Percentiles rank a stretch among this genome's conserved stretches.
phyloP scores from a whole-genome alignment of 2,329 filamentous ascomycete species.

The Ophiocordyceps camponoti-rufipedis region DNA sequence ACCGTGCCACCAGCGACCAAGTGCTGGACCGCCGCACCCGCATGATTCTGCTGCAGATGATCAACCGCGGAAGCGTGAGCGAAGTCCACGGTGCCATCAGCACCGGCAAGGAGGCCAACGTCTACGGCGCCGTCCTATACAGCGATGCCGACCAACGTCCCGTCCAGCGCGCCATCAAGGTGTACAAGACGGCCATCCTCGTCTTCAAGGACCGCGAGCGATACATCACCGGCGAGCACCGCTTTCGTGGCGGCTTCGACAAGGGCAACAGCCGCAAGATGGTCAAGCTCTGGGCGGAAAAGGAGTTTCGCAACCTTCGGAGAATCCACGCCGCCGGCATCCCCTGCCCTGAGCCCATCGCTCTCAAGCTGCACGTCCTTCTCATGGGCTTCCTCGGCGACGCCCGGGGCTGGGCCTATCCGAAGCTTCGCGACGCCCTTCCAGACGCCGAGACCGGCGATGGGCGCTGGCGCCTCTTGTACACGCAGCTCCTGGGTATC shows the following conservation, averaged over 20 bases:
- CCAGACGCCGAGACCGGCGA: slow-evolving; percentile 51
- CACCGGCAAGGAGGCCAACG: slow-evolving; percentile 95
- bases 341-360: slow-evolving; percentile 75
- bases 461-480: slow-evolving; percentile 58
- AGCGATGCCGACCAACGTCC: slow-evolving; percentile 33
- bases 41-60: slow-evolving; percentile 91
- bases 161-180: slow-evolving; percentile 78
- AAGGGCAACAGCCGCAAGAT: slow-evolving; percentile 92
- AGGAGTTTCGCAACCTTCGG: slow-evolving; percentile 88
- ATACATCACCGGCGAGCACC: slow-evolving; percentile 86
- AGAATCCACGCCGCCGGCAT: slow-evolving; percentile 72
- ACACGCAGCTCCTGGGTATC: slow-evolving; percentile 66
- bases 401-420: slow-evolving; percentile 71
- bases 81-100: slow-evolving; percentile 92
- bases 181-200: slow-evolving; percentile 96
- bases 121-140: slow-evolving; percentile 70
- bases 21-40: slow-evolving; percentile 86
- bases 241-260: slow-evolving; percentile 80
- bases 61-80: slow-evolving; percentile 75
- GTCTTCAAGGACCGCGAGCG: slow-evolving; percentile 96
- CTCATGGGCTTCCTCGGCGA: slow-evolving; percentile 91
- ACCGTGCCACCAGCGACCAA: slow-evolving; percentile 86
- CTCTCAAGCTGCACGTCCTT: slow-evolving; percentile 81
- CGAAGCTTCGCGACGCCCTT: slow-evolving; percentile 71
- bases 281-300: slow-evolving; percentile 98